Evolutionary conservation across 2,329 filamentous ascomycete genomes (phyloP), one percentile per base, ranked within the genome.

Genomic region (Coniochaeta hoffmannii): DNA sequence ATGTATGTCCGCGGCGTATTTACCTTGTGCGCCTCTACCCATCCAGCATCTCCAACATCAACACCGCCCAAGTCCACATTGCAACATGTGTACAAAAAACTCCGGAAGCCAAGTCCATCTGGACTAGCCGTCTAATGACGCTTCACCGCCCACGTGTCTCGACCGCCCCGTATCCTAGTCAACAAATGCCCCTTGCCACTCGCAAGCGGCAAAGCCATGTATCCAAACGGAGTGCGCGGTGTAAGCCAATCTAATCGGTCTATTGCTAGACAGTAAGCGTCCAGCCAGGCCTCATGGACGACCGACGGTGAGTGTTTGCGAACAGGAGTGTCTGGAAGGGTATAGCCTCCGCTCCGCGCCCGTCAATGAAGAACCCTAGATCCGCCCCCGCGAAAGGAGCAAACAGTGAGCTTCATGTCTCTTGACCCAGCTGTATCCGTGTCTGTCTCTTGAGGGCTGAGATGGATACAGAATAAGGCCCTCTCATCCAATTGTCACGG

Each of bases 241-340:
- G 19, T n/a, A 12, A 46, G 41, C 41, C 41, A 46, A 26, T 46
- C 41, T 28, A 28, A n/a, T 28, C 1, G 41, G 19, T 46, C 22
- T 28, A 24, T 12, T 12, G 10, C 15, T n/a, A 36, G 15, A 46
- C 41, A 15, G 41, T 46, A 46, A 46, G 41, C 19, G 41, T 46
- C 41, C 41, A 46, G 4, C 41, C 41, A 9, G 41, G 41, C 41
- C 41, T 24, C 41, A 46, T 46, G n/a, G 41, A 46, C 19, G 2
- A 15, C 19, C 41, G 7, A 4, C 22, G 22, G 4, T 15, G 19
- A 12, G 41, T 46, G 41, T 46, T 46, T 15, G 41, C 41, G 12
- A 46, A 46, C 41, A 46, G 41, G 19, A 46, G 41, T 28, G 41
- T 46, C 41, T 46, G 41, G 41, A 46, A 46, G 41, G 41, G 41